Conservation (phyloP, 1,284 basidiomycete species). For the Sanghuangporus weigelae region DNA sequence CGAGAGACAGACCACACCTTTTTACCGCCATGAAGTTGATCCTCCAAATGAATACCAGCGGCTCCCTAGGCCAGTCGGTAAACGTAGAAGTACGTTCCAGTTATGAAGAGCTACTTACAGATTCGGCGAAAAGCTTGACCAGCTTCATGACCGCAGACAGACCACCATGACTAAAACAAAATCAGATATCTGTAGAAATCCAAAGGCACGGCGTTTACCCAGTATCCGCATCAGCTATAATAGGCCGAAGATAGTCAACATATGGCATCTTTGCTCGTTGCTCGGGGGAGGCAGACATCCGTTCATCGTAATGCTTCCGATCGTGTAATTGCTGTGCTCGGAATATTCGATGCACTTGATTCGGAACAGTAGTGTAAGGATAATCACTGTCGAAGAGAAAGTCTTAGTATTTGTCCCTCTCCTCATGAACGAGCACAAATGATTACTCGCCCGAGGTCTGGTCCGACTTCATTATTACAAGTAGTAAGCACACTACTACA, state of each 20-base stretch:
- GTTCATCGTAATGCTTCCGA: conserved; percentile 83
- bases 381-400: conserved; percentile 57
- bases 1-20: conserved; percentile 41
- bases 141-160: conserved; percentile 96
- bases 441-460: conserved; percentile 81
- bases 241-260: conserved; percentile 88
- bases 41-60: conserved; percentile 86
- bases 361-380: conserved; percentile 92
- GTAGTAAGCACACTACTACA: conserved; percentile 86
- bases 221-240: conserved; percentile 93
- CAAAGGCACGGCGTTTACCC: conserved; percentile 49
- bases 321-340: conserved; percentile 85
- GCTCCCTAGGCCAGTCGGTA: conserved; percentile 52
- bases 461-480: conserved; percentile 93
- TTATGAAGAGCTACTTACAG: conserved; percentile 37
- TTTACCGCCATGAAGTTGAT: conserved; percentile 89
- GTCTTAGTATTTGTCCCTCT: conserved; percentile 3
- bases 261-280: conserved; percentile 65
- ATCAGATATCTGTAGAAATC: conserved; percentile 3
- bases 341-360: conserved; percentile 84
- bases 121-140: conserved; percentile 89
- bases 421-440: conserved; percentile 17
- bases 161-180: conserved; percentile 70
- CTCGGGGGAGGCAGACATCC: conserved; percentile 61
- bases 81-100: not conserved